phyloP scores from a whole-genome alignment of 345 rosid genomes.

The Brassica incana region DNA sequence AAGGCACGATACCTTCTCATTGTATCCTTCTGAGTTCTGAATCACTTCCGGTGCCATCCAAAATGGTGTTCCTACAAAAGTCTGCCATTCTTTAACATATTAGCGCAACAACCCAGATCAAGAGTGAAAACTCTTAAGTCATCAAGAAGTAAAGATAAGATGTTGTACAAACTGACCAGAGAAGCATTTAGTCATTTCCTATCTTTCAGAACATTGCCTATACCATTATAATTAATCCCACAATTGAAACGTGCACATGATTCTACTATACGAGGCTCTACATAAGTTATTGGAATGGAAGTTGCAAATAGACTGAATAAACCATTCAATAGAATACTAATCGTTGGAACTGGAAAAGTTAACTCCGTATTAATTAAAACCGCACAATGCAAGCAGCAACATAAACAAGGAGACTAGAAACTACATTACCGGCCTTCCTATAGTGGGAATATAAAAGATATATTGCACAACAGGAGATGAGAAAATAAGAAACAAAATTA shows the following conservation, averaged over 20 bases:
- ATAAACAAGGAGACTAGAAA: not conserved
- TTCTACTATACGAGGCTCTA: not conserved
- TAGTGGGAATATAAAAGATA: not conserved
- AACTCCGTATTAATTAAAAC: not conserved
- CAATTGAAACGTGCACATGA: not conserved
- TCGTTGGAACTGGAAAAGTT: not conserved
- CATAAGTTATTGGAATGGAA: not conserved
- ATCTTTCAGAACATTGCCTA: slow-evolving; percentile 4
- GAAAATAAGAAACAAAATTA: slow-evolving; percentile 6
- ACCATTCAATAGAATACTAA: slow-evolving; percentile 3
- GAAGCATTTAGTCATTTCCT: slow-evolving; percentile 9
- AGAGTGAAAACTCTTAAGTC: slow-evolving; percentile 12
- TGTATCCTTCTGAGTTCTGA: slow-evolving; percentile 95
- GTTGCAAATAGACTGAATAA: not conserved
- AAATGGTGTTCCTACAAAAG: slow-evolving; percentile 99
- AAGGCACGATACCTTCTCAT: slow-evolving; percentile 69
- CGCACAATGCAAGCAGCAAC: not conserved
- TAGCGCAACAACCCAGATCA: slow-evolving; percentile 38
- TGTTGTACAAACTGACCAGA: not conserved
- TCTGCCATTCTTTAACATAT: slow-evolving; percentile 61
- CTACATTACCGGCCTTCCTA: not conserved
- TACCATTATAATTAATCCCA: not conserved
- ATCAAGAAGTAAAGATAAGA: slow-evolving; percentile 14
- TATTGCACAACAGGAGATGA: slow-evolving; percentile 8
- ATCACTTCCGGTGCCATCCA: slow-evolving; percentile 99